Evolutionary conservation across 75 land plant genomes (phyloP).

Genomic region (Selaginella moellendorffii): DNA sequence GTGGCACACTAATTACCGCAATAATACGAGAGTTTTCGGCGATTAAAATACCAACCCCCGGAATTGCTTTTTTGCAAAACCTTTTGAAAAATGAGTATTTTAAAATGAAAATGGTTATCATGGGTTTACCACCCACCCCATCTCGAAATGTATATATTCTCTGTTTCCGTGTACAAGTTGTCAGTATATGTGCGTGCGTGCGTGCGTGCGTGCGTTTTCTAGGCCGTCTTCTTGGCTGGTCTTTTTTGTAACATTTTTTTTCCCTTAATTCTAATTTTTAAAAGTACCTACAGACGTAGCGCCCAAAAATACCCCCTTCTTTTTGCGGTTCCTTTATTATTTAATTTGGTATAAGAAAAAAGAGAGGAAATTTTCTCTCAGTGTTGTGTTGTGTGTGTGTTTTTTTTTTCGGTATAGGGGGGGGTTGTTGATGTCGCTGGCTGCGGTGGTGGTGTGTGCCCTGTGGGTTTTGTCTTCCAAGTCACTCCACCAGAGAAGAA

Average conservation of each 20-base stretch:
- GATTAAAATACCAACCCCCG: too few species aligned
- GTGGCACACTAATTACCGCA: background rate
- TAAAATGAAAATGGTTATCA: background rate
- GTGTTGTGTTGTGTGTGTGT: background rate
- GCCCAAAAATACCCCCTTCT: background rate
- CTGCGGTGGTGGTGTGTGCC: too few species aligned
- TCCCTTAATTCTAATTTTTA: too few species aligned
- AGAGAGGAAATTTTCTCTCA: too few species aligned
- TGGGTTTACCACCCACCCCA: background rate
- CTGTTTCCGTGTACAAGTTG: background rate
- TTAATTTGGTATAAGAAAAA: background rate
- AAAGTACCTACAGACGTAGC: background rate
- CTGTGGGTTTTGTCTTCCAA: background rate
- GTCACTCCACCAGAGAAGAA: background rate
- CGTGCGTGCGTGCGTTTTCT: slow-evolving; percentile 2
- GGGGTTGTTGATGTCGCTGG: background rate
- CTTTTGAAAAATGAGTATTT: background rate
- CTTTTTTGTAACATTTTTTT: background rate
- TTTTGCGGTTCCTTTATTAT: background rate
- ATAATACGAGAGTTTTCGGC: too few species aligned
- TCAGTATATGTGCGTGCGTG: background rate
- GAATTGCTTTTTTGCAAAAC: too few species aligned
- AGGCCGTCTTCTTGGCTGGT: background rate
- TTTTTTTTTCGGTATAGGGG: background rate
- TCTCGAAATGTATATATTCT: background rate